Conservation (phyloP, 1,284 basidiomycete genomes). For the Coniferiporia weirii region DNA sequence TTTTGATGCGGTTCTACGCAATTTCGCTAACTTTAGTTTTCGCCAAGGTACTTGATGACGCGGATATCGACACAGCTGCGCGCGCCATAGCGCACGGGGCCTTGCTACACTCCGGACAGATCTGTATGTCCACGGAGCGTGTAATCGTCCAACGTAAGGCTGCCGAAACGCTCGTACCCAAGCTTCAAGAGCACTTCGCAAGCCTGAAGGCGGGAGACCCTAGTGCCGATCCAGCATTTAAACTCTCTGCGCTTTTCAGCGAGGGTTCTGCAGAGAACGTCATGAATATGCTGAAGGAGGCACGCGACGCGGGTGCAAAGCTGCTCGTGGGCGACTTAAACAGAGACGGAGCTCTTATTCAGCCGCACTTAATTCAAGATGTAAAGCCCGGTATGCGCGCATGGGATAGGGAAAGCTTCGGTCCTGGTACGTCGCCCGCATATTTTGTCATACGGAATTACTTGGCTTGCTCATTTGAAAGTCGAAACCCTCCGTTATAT, state of each 20-base stretch:
- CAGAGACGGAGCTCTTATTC: constrained; percentile 40
- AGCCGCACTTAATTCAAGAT: constrained; percentile 48
- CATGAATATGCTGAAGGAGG: constrained; percentile 44
- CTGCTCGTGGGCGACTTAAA: constrained; percentile 43
- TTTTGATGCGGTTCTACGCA: too few relatives aligned
- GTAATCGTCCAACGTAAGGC: constrained; percentile 50
- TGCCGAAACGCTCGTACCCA: constrained; percentile 33
- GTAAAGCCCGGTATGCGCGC: constrained; percentile 46
- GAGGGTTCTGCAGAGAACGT: constrained; percentile 46
- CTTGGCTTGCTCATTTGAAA: constrained; percentile 10
- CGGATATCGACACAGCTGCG: constrained; percentile 56
- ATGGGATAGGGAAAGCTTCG: constrained; percentile 56
- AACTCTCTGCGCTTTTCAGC: constrained; percentile 43
- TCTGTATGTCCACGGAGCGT: constrained; percentile 70
- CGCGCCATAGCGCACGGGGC: constrained; percentile 52
- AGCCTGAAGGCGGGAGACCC: constrained; percentile 36
- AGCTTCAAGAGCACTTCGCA: constrained; percentile 30
- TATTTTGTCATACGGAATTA: constrained; percentile 10
- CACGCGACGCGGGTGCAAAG: constrained; percentile 46
- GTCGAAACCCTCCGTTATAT: neutral
- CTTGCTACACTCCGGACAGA: constrained; percentile 58
- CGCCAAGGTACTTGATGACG: constrained; percentile 51
- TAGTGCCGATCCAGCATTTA: constrained; percentile 18
- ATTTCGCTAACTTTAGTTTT: neutral
- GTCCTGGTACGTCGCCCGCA: constrained; percentile 38